Evolutionary conservation across 805 yeast genomes (phyloP), one percentile per base, ranked within the genome.

Genomic region (Sugiyamaella mastotermitis): DNA sequence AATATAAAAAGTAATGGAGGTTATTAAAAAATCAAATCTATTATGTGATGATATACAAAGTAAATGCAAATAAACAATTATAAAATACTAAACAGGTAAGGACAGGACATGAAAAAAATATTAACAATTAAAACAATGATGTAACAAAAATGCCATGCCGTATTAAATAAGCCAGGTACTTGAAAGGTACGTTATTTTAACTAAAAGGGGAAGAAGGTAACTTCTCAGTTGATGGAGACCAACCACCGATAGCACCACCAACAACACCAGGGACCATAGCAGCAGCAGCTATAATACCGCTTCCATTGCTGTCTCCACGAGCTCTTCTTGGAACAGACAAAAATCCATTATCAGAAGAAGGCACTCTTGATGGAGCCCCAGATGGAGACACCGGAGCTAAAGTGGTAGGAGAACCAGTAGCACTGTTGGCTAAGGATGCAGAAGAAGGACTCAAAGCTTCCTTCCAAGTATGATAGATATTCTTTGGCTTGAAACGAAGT

Each of bases 181-280:
- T n/a, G n/a, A n/a, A n/a, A n/a, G n/a, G n/a, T n/a, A n/a, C n/a
- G n/a, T n/a, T n/a, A n/a, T n/a, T n/a, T n/a, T n/a, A n/a, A n/a
- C n/a, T n/a, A n/a, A n/a, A n/a, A n/a, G n/a, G n/a, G n/a, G n/a
- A n/a, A n/a, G n/a, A n/a, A n/a, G n/a, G n/a, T n/a, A n/a, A n/a
- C n/a, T n/a, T n/a, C n/a, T n/a, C n/a, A n/a, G n/a, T n/a, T n/a
- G n/a, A 14, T 5, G 30, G 30, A 6, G 46, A 37, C 72, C 73
- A 68, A 4, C 78, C 78, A 11, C 76, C 78, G 31, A 73, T 68
- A 3, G 78, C 78, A 25, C 78, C 78, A 20, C 76, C 75, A 8
- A 73, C 76, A 38, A 71, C 62, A 13, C 74, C 66, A 1, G 78
- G 78, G 4, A 73, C 74, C 71, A 73, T 68, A 1, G 72, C 63